phyloP scores from a whole-genome alignment of 139 green algal genomes.

The Chlamydomonas schloesseri region DNA sequence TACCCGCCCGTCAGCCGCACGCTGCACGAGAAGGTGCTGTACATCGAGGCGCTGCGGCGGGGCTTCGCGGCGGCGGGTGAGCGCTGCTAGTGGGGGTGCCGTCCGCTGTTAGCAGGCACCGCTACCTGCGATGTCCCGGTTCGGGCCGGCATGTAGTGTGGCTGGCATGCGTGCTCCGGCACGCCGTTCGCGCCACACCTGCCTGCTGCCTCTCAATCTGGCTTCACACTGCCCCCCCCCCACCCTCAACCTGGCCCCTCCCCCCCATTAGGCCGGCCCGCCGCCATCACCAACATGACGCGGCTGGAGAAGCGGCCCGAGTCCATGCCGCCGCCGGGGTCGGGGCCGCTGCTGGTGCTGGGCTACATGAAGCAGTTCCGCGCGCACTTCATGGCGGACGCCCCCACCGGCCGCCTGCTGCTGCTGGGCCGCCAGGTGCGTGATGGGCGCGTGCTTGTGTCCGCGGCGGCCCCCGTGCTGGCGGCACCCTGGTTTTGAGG shows the following conservation, averaged over 20 bases:
- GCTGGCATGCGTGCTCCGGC: too few relatives aligned
- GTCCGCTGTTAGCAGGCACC: too few relatives aligned
- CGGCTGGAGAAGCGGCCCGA: constrained; percentile 45
- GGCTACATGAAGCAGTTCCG: constrained; percentile 62
- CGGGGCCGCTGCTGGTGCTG: constrained; percentile 7
- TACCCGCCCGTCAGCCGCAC: constrained; percentile 47
- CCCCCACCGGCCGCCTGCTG: constrained; percentile 19
- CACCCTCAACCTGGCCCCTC: too few relatives aligned
- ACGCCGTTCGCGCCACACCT: too few relatives aligned
- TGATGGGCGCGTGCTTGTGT: background rate
- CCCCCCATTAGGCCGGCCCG: background rate
- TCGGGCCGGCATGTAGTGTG: too few relatives aligned
- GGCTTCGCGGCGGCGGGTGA: constrained; percentile 40
- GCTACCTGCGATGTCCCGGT: too few relatives aligned
- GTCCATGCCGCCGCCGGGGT: constrained; percentile 24
- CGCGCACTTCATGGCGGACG: constrained; percentile 33
- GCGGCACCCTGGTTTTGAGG: too few relatives aligned
- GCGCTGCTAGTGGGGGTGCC: too few relatives aligned
- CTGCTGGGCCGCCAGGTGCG: constrained; percentile 26
- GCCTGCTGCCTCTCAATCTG: too few relatives aligned
- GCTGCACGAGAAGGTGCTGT: constrained; percentile 60
- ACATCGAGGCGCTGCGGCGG: constrained; percentile 47
- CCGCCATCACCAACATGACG: constrained; percentile 51
- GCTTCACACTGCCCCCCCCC: too few relatives aligned
- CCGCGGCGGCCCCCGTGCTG: too few relatives aligned